These are phyloP conservation scores for Verticillium zaregamsianum DNA, from an alignment of 2,329 filamentous ascomycete genomes.

Conservation along the genomic window DNA sequence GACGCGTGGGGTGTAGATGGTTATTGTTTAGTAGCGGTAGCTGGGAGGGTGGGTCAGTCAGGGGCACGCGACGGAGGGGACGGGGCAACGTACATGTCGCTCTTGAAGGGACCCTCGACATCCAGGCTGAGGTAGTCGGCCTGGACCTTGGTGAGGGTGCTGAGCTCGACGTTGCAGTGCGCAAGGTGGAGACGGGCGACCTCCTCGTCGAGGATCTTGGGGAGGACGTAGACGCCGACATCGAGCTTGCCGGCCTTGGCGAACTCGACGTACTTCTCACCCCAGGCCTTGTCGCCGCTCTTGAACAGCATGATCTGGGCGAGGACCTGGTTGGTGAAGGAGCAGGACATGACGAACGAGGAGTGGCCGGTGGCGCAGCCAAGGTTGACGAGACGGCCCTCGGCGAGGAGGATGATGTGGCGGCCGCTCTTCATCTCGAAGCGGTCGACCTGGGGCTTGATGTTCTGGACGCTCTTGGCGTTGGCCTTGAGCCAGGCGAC, in stretches of 20 bases:
- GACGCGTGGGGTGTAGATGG: slow-evolving; percentile 25
- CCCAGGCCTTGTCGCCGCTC: slow-evolving; percentile 79
- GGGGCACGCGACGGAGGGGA: not conserved
- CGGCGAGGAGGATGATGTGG: slow-evolving; percentile 97
- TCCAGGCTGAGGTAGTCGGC: slow-evolving; percentile 91
- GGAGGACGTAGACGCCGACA: slow-evolving; percentile 90
- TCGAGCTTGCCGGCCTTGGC: slow-evolving; percentile 87
- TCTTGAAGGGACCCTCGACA: slow-evolving; percentile 90
- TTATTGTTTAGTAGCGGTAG: slow-evolving; percentile 42
- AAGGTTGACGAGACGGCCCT: slow-evolving; percentile 98
- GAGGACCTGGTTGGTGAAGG: slow-evolving; percentile 99
- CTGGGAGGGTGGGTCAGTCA: slow-evolving; percentile 19
- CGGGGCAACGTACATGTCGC: slow-evolving; percentile 67
- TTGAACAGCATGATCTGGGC: slow-evolving; percentile 99
- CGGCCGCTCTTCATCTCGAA: slow-evolving; percentile 90
- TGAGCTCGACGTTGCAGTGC: slow-evolving; percentile 93
- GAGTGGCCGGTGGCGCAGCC: slow-evolving; percentile 99
- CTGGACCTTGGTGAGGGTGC: slow-evolving; percentile 78
- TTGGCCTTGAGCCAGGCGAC: slow-evolving; percentile 99
- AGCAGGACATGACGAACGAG: slow-evolving; percentile 99
- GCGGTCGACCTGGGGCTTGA: slow-evolving; percentile 99
- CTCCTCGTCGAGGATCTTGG: slow-evolving; percentile 99
- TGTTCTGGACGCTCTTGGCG: slow-evolving; percentile 89
- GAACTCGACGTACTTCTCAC: slow-evolving; percentile 94
- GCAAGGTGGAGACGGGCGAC: slow-evolving; percentile 89